These are phyloP conservation scores for Pyrenophora graminea DNA, from an alignment of 2,329 filamentous ascomycete genomes.

Conservation along the genomic window DNA sequence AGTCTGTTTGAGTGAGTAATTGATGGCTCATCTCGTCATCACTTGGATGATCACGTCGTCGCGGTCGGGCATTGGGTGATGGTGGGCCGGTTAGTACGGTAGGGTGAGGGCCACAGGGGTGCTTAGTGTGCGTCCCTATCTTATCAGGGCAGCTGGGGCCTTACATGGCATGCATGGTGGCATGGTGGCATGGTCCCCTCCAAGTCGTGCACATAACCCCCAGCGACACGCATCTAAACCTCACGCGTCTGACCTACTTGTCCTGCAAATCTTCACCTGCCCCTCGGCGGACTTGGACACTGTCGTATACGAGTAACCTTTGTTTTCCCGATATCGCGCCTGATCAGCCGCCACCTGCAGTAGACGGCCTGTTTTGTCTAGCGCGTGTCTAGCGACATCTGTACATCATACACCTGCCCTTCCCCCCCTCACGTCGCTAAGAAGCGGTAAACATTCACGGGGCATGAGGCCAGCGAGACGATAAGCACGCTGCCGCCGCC, in stretches of 20 bases:
- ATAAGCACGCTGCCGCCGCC: constrained; percentile 16
- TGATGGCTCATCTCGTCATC: constrained; percentile 21
- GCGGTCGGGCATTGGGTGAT: constrained; percentile 6
- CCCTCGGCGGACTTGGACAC: background rate
- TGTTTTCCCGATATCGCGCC: constrained; percentile 19
- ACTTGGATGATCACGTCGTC: constrained; percentile 11
- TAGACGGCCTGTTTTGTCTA: constrained; percentile 25
- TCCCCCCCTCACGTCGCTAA: constrained; percentile 25
- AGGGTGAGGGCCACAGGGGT: constrained; percentile 3
- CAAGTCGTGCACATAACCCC: background rate
- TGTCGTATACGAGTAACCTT: background rate
- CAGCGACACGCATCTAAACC: background rate
- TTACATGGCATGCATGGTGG: constrained; percentile 1
- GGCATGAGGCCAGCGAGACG: constrained; percentile 22
- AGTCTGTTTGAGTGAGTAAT: constrained; percentile 4
- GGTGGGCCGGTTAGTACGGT: constrained; percentile 1
- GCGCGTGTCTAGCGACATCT: constrained; percentile 28
- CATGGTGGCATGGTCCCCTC: background rate
- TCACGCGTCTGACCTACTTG: background rate
- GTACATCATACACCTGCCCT: constrained; percentile 22
- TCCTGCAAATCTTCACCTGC: background rate
- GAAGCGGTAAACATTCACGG: constrained; percentile 18
- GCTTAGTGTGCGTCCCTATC: constrained; percentile 8
- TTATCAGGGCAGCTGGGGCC: constrained; percentile 6
- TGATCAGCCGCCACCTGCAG: constrained; percentile 25